Base-by-base conservation (phyloP, 345 rosid genomes). In the Melaleuca alternifolia region DNA sequence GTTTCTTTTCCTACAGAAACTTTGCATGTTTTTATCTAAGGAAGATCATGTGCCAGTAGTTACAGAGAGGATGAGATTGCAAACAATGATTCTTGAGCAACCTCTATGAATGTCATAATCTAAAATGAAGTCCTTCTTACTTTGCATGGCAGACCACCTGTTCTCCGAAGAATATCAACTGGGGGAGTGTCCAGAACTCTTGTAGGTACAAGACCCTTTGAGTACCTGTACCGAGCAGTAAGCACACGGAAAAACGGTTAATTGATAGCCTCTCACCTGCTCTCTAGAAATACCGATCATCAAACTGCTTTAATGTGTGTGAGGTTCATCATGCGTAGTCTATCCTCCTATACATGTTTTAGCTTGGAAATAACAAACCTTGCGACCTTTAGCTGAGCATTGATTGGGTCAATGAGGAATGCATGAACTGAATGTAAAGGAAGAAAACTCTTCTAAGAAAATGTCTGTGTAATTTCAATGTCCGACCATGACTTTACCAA, bases 131-230 rank as follows among this genome's bases (percentile, higher is more conserved):
- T 79, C 53, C 77, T 44, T 85, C 89, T 89, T 93, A 94, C 97
- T 93, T 93, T 85, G 92, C 94, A 90, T 57, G 99, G 98, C 87
- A 96, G 97, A 85, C 98, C 95, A 84, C 90, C 95, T 30, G 93
- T 94, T 84, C 88, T 91, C 86, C 90, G 89, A 50, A 96, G 93
- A 84, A 88, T 86, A 82, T 93, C 93, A 62, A 95, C 90, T 26
- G 97, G 91, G 86, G 93, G 92, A 88, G 97, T 93, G 89, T 96
- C 99, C 85, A 95, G 90, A 85, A 96, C 99, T 90, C 94, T 88
- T 21, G 88, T 87, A 30, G 98, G 94, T 44, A 85, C 87, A 83
- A 96, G 71, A 61, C 95, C 94, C 75, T 92, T 90, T 4, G 99
- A 89, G 83, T 93, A 94, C 99, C 97, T 96, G 89, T 23, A 85